A percentile compares a stretch with the other conserved stretches of the same genome.
phyloP scores from a whole-genome alignment of 2,329 filamentous ascomycete genomes.

The Colletotrichum cereale region DNA sequence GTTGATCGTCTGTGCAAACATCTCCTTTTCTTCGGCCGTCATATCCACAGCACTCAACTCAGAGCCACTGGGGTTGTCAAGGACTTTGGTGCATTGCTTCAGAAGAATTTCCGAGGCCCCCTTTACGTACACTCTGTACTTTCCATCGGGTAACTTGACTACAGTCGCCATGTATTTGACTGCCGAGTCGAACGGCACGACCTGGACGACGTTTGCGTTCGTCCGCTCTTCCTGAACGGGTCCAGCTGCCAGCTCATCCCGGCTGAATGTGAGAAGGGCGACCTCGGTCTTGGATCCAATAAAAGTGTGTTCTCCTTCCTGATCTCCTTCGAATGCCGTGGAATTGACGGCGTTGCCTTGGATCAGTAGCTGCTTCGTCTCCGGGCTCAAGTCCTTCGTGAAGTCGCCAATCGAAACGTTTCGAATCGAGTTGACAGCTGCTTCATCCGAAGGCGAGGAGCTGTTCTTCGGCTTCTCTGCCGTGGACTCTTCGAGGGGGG shows the following conservation, averaged over 20 bases:
- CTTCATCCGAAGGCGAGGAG: constrained; percentile 41
- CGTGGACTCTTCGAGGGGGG: constrained; percentile 44
- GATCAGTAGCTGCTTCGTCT: constrained; percentile 57
- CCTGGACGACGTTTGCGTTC: constrained; percentile 64
- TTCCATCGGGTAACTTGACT: constrained; percentile 65
- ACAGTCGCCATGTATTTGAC: constrained; percentile 79
- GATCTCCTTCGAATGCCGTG: constrained; percentile 76
- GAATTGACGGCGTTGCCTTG: constrained; percentile 78
- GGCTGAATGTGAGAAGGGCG: constrained; percentile 77
- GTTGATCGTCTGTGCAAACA: constrained; percentile 49
- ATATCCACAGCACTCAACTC: constrained; percentile 11
- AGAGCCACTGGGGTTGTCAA: constrained; percentile 39
- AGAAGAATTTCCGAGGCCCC: constrained; percentile 65
- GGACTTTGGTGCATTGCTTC: constrained; percentile 53
- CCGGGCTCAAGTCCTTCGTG: constrained; percentile 34
- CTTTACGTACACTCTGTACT: constrained; percentile 68
- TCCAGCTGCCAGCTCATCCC: constrained; percentile 74
- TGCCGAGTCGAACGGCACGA: constrained; percentile 52
- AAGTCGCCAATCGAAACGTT: constrained; percentile 26
- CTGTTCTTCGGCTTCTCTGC: constrained; percentile 46
- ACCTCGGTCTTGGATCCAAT: constrained; percentile 85
- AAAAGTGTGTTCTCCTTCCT: constrained; percentile 69
- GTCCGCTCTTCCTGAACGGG: constrained; percentile 71
- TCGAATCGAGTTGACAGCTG: constrained; percentile 4
- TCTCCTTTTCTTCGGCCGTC: constrained; percentile 34